Evolutionary conservation across 331 rosid genomes (phyloP), one percentile per base, ranked within the genome.

Genomic region (Malus hybrid): DNA sequence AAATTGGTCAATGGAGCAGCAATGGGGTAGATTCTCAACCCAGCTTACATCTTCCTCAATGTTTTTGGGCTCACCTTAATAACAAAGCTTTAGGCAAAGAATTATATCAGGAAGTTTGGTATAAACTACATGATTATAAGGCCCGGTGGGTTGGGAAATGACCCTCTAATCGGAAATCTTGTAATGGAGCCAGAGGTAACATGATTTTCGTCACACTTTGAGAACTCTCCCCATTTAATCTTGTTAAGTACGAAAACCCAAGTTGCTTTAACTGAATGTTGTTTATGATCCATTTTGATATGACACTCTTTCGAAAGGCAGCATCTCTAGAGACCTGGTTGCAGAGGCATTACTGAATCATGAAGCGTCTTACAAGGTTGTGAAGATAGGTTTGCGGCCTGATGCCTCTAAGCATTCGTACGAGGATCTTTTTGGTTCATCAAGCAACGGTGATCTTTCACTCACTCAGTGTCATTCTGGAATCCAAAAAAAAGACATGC

Each of bases 81-180:
- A 14, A 97, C 98, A 71, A 94, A 94, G 83, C 93, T 94, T 74
- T 91, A 88, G 79, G 98, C 98, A 12, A 97, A 94, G 80, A 82
- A 84, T 46, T 65, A 86, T 81, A 82, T 90, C 65, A 79, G 98
- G 80, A 93, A 91, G 78, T 93, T 97, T 19, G 98, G 98, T 57
- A 87, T 93, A 67, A 83, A 93, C 84, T 91, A 93, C 87, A 93
- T 97, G 36, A 93, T 91, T 44, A 86, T 93, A 73, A 93, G 98
- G 87, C 95, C 97, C 28, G 98, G 97, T 4, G 98, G 98, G 46
- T 84, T 93, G 90, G 87, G 73, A 83, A 94, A 91, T 24, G 98
- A 91, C 6, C 96, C 97, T 67, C 98, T 97, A 7, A 28, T 87
- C 7, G 98, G 97, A 65, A 94, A 90, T 70, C 67, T 94, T 73